phyloP scores from a whole-genome alignment of 805 yeast genomes.

The Metschnikowia dekortorum region DNA sequence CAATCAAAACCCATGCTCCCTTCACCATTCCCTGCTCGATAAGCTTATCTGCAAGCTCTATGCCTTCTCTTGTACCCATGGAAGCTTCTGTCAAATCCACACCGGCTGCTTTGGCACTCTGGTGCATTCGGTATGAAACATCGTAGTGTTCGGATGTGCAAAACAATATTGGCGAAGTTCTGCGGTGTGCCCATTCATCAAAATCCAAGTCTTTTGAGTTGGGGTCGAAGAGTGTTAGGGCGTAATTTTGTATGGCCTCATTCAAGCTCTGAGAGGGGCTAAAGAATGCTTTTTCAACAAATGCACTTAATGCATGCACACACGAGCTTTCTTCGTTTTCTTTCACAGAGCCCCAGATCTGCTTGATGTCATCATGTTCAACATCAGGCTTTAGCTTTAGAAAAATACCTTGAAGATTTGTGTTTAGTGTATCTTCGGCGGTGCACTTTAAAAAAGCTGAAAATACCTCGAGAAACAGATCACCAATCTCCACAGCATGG shows the following conservation, averaged over 20 bases:
- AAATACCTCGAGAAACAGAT: not conserved
- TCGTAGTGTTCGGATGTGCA: constrained; percentile 64
- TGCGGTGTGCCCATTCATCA: constrained; percentile 6
- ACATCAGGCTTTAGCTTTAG: not conserved
- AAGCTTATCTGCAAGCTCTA: constrained; percentile 51
- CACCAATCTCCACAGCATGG: constrained; percentile 11
- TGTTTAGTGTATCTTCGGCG: not conserved
- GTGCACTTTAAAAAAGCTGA: not conserved
- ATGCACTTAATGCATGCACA: not conserved
- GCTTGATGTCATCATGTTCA: not conserved
- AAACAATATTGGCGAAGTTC: constrained; percentile 42
- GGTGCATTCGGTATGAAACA: constrained; percentile 51
- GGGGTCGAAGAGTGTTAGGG: not conserved
- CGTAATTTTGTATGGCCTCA: not conserved
- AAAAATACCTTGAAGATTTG: not conserved
- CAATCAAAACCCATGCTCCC: constrained; percentile 72
- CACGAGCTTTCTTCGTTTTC: not conserved
- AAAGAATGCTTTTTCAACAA: not conserved
- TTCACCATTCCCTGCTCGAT: constrained; percentile 40
- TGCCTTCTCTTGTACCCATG: constrained; percentile 72
- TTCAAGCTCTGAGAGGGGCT: not conserved
- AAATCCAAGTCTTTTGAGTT: not conserved
- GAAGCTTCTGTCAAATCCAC: constrained; percentile 45
- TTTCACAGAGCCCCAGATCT: not conserved
- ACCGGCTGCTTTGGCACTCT: constrained; percentile 32